phyloP scores from a whole-genome alignment of 495 filamentous ascomycete species.

The Trichoderma orchidacearum region DNA sequence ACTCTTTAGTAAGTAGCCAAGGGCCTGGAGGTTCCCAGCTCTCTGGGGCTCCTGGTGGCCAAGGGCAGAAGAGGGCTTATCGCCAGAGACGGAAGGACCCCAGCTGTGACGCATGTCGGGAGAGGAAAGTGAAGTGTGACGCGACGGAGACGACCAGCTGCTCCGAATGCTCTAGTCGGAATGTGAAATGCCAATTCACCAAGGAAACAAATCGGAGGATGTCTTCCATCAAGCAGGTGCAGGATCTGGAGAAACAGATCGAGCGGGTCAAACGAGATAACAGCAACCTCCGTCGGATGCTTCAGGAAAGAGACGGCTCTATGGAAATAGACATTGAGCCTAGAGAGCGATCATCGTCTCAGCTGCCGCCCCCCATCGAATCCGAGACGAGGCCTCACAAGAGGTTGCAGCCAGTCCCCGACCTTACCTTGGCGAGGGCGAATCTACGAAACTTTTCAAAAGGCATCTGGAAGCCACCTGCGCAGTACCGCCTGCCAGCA shows the following conservation, averaged over 20 bases:
- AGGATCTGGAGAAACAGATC: constrained; percentile 91
- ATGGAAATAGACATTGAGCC: constrained; percentile 48
- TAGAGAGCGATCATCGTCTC: constrained; percentile 19
- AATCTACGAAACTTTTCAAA: constrained; percentile 63
- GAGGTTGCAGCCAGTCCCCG: constrained; percentile 44
- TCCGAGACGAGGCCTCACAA: constrained; percentile 48
- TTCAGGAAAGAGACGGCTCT: constrained; percentile 25
- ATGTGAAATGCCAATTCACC: constrained; percentile 95
- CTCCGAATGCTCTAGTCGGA: constrained; percentile 89
- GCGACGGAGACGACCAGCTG: constrained; percentile 92
- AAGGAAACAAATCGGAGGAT: constrained; percentile 98
- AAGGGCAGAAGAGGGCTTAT: constrained; percentile 84
- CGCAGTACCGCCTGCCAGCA: constrained; percentile 45
- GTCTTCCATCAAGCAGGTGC: constrained; percentile 98
- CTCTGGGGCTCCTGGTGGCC: constrained; percentile 23
- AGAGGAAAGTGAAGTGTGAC: constrained; percentile 98
- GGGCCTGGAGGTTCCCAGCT: constrained; percentile 29
- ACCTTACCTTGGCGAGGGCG: constrained; percentile 54
- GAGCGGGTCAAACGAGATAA: constrained; percentile 60
- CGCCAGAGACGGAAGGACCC: constrained; percentile 91
- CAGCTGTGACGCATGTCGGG: constrained; percentile 93
- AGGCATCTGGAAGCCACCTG: constrained; percentile 73
- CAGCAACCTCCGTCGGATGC: constrained; percentile 48
- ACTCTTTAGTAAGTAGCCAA: constrained; percentile 37
- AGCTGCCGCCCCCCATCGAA: constrained; percentile 48